Percentiles rank a stretch among this genome's conserved stretches.
Conservation (phyloP, 1,284 basidiomycete genomes). For the Leccinum fuscescens region DNA sequence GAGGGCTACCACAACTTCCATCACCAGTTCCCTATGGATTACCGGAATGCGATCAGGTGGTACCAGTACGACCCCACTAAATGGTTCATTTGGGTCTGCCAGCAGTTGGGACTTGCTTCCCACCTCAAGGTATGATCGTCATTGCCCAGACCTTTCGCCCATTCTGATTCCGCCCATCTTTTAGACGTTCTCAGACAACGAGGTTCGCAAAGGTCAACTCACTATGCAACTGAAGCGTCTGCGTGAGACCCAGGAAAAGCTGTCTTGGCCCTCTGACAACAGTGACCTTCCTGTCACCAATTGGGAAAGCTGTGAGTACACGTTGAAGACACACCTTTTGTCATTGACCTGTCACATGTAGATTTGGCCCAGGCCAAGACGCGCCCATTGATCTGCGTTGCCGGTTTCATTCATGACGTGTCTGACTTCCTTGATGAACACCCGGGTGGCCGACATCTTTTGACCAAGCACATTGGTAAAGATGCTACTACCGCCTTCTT, state of each 20-base stretch:
- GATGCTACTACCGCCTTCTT: constrained; percentile 93
- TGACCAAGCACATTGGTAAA: constrained; percentile 71
- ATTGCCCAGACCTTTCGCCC: neutral
- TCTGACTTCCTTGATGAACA: constrained; percentile 87
- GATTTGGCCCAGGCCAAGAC: constrained; percentile 75
- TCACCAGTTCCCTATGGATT: constrained; percentile 94
- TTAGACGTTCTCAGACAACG: constrained; percentile 86
- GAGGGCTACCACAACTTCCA: constrained; percentile 98
- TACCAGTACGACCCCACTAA: constrained; percentile 90
- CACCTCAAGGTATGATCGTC: constrained; percentile 67
- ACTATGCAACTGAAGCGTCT: constrained; percentile 91
- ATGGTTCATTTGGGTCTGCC: constrained; percentile 82
- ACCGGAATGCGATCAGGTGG: constrained; percentile 91
- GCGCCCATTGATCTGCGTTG: constrained; percentile 77
- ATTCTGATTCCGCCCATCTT: neutral
- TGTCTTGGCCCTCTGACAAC: constrained; percentile 78
- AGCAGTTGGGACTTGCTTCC: constrained; percentile 71
- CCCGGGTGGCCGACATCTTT: constrained; percentile 71
- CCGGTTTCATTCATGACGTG: constrained; percentile 91
- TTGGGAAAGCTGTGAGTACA: constrained; percentile 80
- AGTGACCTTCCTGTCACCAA: constrained; percentile 78
- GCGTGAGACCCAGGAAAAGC: constrained; percentile 63
- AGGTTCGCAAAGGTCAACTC: constrained; percentile 87
- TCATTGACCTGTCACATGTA: constrained; percentile 26
- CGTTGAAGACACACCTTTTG: constrained; percentile 3